phyloP scores from a whole-genome alignment of 1,284 basidiomycete species.

The Vanrija humicola region DNA sequence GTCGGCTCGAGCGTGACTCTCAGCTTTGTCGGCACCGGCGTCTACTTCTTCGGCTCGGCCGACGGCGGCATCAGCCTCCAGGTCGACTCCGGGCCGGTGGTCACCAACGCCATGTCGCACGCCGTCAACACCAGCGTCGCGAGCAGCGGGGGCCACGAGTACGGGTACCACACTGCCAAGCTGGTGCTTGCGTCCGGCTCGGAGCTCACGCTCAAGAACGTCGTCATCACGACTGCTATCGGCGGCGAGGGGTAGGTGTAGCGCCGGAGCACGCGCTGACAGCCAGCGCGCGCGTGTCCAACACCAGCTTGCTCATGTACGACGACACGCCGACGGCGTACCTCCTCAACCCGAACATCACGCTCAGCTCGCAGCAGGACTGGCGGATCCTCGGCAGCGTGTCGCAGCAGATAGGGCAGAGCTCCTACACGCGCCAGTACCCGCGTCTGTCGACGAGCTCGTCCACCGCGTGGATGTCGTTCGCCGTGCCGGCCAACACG shows the following conservation, averaged over 20 bases:
- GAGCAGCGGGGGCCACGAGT: not conserved
- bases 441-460: no score
- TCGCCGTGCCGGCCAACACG: not conserved
- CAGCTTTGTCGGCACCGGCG: constrained; percentile 1
- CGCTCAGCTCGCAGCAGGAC: no score
- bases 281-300: not conserved
- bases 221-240: not conserved
- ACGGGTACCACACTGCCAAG: not conserved
- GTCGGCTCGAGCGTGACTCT: not conserved
- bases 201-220: not conserved
- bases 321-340: no score
- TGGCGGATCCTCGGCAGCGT: no score
- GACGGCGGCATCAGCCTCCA: not conserved
- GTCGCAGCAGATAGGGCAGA: no score
- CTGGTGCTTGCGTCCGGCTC: no score
- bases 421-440: no score
- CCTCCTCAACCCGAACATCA: no score
- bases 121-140: not conserved
- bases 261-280: not conserved
- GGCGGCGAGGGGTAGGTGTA: not conserved
- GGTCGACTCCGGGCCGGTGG: not conserved
- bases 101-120: not conserved
- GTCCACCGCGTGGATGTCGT: not conserved
- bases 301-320: no score
- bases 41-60: constrained; percentile 1